Conservation (phyloP, 1,139 yeast genomes). For the Magnusiomyces suaveolens region DNA sequence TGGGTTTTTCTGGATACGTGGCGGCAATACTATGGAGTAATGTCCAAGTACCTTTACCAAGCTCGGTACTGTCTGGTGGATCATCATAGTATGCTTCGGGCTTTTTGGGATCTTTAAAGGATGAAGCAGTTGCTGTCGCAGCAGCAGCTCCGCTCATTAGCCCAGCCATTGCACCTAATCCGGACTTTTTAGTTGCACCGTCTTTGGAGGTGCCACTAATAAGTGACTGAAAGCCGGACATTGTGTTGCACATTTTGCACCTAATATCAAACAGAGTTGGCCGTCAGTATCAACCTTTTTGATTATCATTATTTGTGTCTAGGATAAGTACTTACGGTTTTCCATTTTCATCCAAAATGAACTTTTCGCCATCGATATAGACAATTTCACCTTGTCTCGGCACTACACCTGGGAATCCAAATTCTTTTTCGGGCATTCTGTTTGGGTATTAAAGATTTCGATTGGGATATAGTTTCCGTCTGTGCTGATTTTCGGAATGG, state of each 20-base stretch:
- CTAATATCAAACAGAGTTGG: constrained; percentile 31
- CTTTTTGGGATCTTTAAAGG: background rate
- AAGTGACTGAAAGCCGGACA: constrained; percentile 66
- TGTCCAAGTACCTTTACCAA: constrained; percentile 91
- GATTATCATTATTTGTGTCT: background rate
- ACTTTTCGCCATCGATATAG: constrained; percentile 46
- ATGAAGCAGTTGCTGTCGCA: background rate
- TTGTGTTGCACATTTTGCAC: constrained; percentile 75
- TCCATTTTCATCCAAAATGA: constrained; percentile 76
- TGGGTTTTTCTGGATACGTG: constrained; percentile 66
- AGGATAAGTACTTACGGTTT: constrained; percentile 54
- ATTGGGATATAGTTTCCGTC: too few relatives aligned
- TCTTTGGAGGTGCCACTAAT: background rate
- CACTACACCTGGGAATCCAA: constrained; percentile 7
- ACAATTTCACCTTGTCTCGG: constrained; percentile 13
- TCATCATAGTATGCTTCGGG: background rate
- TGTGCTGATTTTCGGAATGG: too few relatives aligned
- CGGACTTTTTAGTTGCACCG: constrained; percentile 13
- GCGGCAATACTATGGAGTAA: constrained; percentile 87
- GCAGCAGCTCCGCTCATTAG: background rate
- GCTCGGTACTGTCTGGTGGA: constrained; percentile 77
- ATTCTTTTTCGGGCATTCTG: background rate
- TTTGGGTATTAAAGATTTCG: too few relatives aligned
- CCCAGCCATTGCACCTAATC: constrained; percentile 7
- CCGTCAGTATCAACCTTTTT: background rate